A percentile compares a stretch with the other conserved stretches of the same genome.
Conservation (phyloP, 192 early-diverging fungal genomes). For the Haplosporangium gracile region DNA sequence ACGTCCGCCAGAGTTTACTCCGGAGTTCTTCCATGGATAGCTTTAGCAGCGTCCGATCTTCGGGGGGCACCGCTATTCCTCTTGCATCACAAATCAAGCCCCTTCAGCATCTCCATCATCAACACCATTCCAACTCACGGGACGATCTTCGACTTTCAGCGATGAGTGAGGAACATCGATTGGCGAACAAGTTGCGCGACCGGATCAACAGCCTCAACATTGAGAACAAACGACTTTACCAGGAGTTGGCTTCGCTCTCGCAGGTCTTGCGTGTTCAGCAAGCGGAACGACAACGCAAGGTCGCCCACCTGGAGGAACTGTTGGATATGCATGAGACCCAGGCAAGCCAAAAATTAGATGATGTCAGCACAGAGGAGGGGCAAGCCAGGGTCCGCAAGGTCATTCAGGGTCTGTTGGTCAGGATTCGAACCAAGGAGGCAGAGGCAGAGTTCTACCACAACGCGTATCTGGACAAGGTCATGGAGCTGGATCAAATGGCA, state of each 20-base stretch:
- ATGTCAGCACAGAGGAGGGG: slow-evolving; percentile 44
- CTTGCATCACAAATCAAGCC: slow-evolving; percentile 26
- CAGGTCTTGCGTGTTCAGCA: slow-evolving; percentile 38
- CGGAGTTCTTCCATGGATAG: slow-evolving; percentile 43
- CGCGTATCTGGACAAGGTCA: slow-evolving; percentile 52
- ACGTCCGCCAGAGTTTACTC: slow-evolving; percentile 45
- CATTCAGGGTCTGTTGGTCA: slow-evolving; percentile 49
- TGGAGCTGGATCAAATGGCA: slow-evolving; percentile 53
- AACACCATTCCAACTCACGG: slow-evolving; percentile 24
- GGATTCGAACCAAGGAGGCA: slow-evolving; percentile 52
- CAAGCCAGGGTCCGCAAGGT: slow-evolving; percentile 49
- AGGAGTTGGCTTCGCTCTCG: slow-evolving; percentile 33
- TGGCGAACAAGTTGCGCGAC: slow-evolving; percentile 47
- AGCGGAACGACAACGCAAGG: slow-evolving; percentile 40
- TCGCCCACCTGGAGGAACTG: slow-evolving; percentile 41
- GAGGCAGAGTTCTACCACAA: slow-evolving; percentile 56
- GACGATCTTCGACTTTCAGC: slow-evolving; percentile 36
- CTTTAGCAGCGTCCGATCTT: slow-evolving; percentile 44
- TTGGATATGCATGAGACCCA: slow-evolving; percentile 47
- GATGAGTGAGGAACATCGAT: slow-evolving; percentile 35
- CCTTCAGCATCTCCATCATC: slow-evolving; percentile 16
- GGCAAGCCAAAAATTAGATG: slow-evolving; percentile 25
- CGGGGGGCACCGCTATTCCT: slow-evolving; percentile 41
- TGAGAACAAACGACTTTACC: slow-evolving; percentile 49
- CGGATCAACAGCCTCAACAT: slow-evolving; percentile 42